phyloP scores from a whole-genome alignment of 2,329 filamentous ascomycete genomes.

The Pseudogymnoascus sp. region DNA sequence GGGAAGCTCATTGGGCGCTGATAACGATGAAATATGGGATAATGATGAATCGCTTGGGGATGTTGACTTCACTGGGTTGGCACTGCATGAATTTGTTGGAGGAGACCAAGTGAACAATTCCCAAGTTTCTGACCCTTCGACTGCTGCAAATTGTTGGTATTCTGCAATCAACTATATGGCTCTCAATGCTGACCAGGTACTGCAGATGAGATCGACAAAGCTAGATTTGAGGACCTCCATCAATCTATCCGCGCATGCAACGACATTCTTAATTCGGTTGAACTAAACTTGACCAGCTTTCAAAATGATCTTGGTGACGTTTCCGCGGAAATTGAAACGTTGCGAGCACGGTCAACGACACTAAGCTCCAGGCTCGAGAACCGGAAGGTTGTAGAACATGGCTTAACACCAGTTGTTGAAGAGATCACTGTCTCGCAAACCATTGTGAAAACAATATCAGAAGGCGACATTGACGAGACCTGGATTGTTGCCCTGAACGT shows the following conservation, averaged over 20 bases:
- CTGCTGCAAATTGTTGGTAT: constrained; percentile 64
- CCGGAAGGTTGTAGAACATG: constrained; percentile 79
- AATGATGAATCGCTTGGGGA: constrained; percentile 36
- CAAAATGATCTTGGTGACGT: constrained; percentile 87
- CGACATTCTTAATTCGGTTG: constrained; percentile 85
- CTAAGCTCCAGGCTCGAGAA: constrained; percentile 83
- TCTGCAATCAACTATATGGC: constrained; percentile 11
- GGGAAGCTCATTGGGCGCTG: not conserved
- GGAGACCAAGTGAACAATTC: constrained; percentile 12
- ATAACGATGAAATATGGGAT: constrained; percentile 31
- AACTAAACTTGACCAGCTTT: constrained; percentile 85
- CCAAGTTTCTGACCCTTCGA: constrained; percentile 47
- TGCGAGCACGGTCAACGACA: constrained; percentile 78
- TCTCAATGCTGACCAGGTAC: constrained; percentile 16
- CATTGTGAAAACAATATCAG: constrained; percentile 76
- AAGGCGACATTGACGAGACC: constrained; percentile 80
- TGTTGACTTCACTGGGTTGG: constrained; percentile 72
- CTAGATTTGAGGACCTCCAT: constrained; percentile 85
- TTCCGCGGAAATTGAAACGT: constrained; percentile 87
- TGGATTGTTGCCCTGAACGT: constrained; percentile 82
- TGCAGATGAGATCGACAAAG: constrained; percentile 68
- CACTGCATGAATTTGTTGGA: constrained; percentile 52
- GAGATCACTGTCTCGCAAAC: constrained; percentile 82
- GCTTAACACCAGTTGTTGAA: constrained; percentile 81
- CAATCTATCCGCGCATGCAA: constrained; percentile 85